A percentile compares a stretch with the other conserved stretches of the same genome.
These are phyloP conservation scores for Capsella bursapastoris DNA, from an alignment of 345 rosid genomes.

Conservation along the genomic window DNA sequence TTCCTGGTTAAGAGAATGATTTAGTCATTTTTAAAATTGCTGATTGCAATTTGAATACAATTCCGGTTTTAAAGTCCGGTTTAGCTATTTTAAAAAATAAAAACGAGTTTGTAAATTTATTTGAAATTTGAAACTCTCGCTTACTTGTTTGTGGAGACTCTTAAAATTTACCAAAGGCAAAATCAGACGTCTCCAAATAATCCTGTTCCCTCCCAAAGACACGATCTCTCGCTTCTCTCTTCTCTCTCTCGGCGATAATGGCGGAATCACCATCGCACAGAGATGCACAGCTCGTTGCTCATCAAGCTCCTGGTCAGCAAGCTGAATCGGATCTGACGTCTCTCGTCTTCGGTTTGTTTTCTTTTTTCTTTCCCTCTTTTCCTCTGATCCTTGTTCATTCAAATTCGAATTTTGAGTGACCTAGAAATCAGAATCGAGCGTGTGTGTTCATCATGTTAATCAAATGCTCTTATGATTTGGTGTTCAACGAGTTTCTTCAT, in stretches of 20 bases:
- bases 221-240: conserved; percentile 1
- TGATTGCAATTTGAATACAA: background rate
- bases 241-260: conserved; percentile 48
- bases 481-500: background rate
- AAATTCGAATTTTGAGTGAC: background rate
- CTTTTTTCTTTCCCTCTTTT: background rate
- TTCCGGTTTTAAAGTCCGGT: background rate
- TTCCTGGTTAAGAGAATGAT: background rate
- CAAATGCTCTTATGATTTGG: background rate
- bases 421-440: background rate
- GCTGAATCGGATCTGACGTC: conserved; percentile 71
- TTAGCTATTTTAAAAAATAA: background rate
- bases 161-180: background rate
- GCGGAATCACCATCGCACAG: conserved; percentile 52
- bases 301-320: conserved; percentile 43
- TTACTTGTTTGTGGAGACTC: background rate
- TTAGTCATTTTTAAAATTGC: no score
- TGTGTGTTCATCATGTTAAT: conserved; percentile 5
- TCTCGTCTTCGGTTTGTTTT: conserved; percentile 64
- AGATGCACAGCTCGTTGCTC: conserved; percentile 43
- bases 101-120: no score
- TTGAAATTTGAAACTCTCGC: background rate
- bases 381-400: conserved; percentile 5
- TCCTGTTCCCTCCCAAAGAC: conserved; percentile 20
- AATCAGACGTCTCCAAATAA: conserved; percentile 4